Conservation (phyloP, 176 grass and related monocot genomes). For the Ampelocalamus luodianensis region DNA sequence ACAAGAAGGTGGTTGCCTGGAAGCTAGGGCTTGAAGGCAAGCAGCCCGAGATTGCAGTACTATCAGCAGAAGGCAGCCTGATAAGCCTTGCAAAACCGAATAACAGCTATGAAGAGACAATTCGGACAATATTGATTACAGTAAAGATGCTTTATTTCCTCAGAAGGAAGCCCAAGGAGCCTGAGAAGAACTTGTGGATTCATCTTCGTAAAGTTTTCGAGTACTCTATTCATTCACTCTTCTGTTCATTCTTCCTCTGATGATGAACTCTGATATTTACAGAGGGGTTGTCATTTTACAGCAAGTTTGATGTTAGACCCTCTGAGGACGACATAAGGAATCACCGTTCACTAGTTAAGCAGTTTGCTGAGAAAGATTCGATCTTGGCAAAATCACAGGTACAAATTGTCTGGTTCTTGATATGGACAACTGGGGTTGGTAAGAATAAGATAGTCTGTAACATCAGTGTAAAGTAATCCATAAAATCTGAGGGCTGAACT, state of each 20-base stretch:
- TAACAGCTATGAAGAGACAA: conserved; percentile 46
- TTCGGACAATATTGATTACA: conserved; percentile 63
- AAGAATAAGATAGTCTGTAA: neutral
- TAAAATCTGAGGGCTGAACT: neutral
- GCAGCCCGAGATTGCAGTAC: conserved; percentile 43
- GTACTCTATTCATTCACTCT: conserved; percentile 44
- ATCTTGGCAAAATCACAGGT: conserved; percentile 77
- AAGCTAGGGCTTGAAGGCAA: conserved; percentile 55
- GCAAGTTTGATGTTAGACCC: conserved; percentile 74
- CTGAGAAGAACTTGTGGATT: conserved; percentile 68
- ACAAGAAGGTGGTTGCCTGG: conserved; percentile 65
- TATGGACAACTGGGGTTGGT: neutral
- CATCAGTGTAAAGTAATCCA: neutral
- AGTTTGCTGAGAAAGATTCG: conserved; percentile 59
- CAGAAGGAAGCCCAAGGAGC: conserved; percentile 61
- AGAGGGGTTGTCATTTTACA: conserved; percentile 49
- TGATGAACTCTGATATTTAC: conserved; percentile 35
- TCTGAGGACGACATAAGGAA: conserved; percentile 67
- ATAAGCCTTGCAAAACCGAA: conserved; percentile 61
- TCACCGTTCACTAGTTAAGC: conserved; percentile 65
- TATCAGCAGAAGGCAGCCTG: conserved; percentile 58
- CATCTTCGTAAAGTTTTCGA: conserved; percentile 67
- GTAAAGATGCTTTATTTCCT: conserved; percentile 74
- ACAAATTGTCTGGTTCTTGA: conserved; percentile 30
- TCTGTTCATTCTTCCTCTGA: conserved; percentile 30